A percentile compares a stretch with the other conserved stretches of the same genome.
phyloP scores from a whole-genome alignment of 495 filamentous ascomycete genomes.

The Aspergillus kassunensis region DNA sequence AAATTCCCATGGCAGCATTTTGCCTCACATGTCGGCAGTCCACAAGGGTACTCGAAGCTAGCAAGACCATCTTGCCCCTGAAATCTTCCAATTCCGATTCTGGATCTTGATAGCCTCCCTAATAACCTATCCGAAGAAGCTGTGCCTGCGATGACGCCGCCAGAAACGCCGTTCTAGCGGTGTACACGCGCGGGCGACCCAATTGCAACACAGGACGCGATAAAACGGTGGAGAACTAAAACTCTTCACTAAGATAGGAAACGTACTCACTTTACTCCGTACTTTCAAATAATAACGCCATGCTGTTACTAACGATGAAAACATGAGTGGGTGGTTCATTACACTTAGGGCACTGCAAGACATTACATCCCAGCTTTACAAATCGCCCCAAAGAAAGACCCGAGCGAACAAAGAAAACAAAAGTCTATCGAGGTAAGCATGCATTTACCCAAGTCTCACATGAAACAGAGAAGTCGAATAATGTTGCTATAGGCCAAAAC shows the following conservation, averaged over 20 bases:
- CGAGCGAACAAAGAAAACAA: not conserved
- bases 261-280: too few species aligned
- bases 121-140: not conserved
- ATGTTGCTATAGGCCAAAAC: not conserved
- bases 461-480: not conserved
- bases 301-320: not conserved
- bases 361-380: not conserved
- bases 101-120: not conserved
- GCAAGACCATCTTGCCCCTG: not conserved
- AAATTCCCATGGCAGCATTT: not conserved
- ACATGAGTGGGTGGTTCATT: not conserved
- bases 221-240: slow-evolving; percentile 15
- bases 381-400: not conserved
- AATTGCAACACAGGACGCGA: slow-evolving; percentile 14
- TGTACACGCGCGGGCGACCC: slow-evolving; percentile 18
- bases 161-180: slow-evolving; percentile 18
- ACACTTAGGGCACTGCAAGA: not conserved
- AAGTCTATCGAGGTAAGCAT: not conserved
- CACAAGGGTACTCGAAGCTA: not conserved
- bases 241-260: not conserved
- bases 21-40: not conserved
- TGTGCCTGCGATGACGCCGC: slow-evolving; percentile 13
- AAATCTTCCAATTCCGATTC: not conserved
- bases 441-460: not conserved
- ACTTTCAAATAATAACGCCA: not conserved